Base-by-base conservation (phyloP, 495 filamentous ascomycete species). In the Opeltia flavorubescens region DNA sequence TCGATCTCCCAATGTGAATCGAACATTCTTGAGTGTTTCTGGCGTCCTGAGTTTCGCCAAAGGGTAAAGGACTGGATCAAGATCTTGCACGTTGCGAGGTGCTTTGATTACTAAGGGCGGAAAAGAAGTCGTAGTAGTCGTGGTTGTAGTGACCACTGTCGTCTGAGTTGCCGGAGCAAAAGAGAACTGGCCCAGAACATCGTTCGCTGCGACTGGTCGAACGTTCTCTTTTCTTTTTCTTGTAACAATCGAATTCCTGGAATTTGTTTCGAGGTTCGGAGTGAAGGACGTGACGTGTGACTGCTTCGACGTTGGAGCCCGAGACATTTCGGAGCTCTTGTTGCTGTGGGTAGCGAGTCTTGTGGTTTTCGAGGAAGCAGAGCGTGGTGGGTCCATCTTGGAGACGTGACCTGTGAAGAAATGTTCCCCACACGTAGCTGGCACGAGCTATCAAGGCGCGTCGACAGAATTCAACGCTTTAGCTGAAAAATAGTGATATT, bases 41-140 rank as follows among this genome's bases (percentile, higher is more conserved):
- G 91, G 91, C 4, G 89, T 94, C 0, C 84, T 81, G 18, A 80
- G 76, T 34, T 71, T 68, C 39, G 91, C 93, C 29, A 99, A 70
- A 41, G 93, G 93, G 62, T 89, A 99, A 51, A 85, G 72, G 57
- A 94, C 89, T 7, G 84, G 70, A 63, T 96, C 89, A 40, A 94
- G 76, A 40, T 83, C 76, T 34, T 71, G 63, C 13, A 88, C 67
- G 20, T 83, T 76, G 39, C 78, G 77, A 23, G 89, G 84, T 36
- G 83, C 77, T 48, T 76, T 78, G 53, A 95, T 75, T 41, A 83
- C 61, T 11, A 96, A 64, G 15, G 88, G 89, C 12, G 91, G 89
- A 49, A 91, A 89, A 4, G 78, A 79, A 28, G 86, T 81, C 18
- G 91, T 95, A 18, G 89, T 95, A 1, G 86, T 94, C 0, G 89